Evolutionary conservation across 2,329 filamentous ascomycete species (phyloP).

Genomic region (Arthrobotrys entomopaga): DNA sequence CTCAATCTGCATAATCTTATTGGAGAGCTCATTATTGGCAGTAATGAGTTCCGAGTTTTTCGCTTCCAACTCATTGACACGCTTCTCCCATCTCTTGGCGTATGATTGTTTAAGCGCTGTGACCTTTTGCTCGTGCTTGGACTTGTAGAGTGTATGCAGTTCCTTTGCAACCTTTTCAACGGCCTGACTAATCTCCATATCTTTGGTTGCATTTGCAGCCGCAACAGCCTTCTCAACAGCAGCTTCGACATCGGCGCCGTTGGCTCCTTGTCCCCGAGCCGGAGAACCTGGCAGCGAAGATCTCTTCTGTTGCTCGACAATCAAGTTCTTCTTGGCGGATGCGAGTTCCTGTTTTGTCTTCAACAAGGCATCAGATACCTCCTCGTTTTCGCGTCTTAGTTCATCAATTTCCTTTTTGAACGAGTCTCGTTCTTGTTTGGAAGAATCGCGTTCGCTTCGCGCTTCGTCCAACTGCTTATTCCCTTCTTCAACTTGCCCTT

Average conservation of each 20-base stretch:
- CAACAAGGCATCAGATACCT: conserved; percentile 43
- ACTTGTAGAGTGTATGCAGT: conserved; percentile 91
- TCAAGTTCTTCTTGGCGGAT: conserved; percentile 49
- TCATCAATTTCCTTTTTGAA: conserved; percentile 55
- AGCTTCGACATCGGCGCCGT: conserved; percentile 64
- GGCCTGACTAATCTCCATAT: conserved; percentile 79
- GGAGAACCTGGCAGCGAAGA: conserved; percentile 54
- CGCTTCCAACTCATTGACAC: conserved; percentile 78
- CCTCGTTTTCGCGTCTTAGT: conserved; percentile 51
- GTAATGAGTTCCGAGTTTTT: conserved; percentile 50
- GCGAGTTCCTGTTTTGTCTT: conserved; percentile 51
- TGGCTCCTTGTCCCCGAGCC: conserved; percentile 59
- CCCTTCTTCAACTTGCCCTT: conserved; percentile 44
- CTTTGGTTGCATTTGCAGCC: conserved; percentile 61
- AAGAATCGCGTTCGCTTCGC: conserved; percentile 33
- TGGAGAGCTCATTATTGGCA: conserved; percentile 51
- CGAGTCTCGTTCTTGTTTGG: conserved; percentile 54
- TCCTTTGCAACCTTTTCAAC: conserved; percentile 94
- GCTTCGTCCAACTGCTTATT: conserved; percentile 34
- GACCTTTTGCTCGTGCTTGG: conserved; percentile 97
- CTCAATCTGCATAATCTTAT: conserved; percentile 50
- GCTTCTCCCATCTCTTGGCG: conserved; percentile 89
- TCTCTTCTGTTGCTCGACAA: conserved; percentile 44
- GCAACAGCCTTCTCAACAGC: conserved; percentile 63
- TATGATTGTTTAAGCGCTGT: conserved; percentile 85